A percentile compares a stretch with the other conserved stretches of the same genome.
Evolutionary conservation across 108 stramenopile species (phyloP).

Genomic region (Cyclotella sp.): DNA sequence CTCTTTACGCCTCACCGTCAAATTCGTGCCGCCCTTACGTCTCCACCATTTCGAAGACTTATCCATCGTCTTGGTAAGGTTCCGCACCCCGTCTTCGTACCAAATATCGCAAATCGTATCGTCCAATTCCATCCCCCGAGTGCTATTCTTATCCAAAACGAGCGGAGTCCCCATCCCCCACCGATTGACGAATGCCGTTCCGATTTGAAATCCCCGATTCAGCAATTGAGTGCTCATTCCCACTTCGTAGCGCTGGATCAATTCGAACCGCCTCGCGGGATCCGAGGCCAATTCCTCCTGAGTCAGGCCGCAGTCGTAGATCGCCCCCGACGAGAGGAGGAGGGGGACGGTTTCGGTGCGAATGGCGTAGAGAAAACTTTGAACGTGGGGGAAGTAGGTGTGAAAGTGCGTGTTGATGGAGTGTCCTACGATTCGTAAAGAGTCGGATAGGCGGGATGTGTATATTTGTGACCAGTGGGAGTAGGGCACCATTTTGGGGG

Average conservation of each 20-base stretch:
- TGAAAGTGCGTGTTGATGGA: slow-evolving; percentile 57
- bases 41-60: slow-evolving; percentile 10
- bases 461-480: slow-evolving; percentile 55
- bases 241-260: slow-evolving; percentile 56
- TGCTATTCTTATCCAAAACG: slow-evolving; percentile 33
- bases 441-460: slow-evolving; percentile 42
- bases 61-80: slow-evolving; percentile 38
- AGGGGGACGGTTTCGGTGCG: slow-evolving; percentile 43
- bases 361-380: slow-evolving; percentile 56
- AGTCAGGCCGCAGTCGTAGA: slow-evolving; percentile 56
- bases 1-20: neutral
- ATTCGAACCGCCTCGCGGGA: slow-evolving; percentile 34
- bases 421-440: slow-evolving; percentile 51
- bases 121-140: slow-evolving; percentile 39
- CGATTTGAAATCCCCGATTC: slow-evolving; percentile 48
- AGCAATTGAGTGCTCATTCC: slow-evolving; percentile 54
- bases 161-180: slow-evolving; percentile 39
- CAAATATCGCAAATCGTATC: slow-evolving; percentile 53
- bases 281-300: slow-evolving; percentile 32
- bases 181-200: slow-evolving; percentile 43
- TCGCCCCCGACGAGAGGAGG: slow-evolving; percentile 39
- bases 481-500: too few species aligned
- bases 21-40: neutral
- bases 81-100: slow-evolving; percentile 48
- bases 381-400: slow-evolving; percentile 54